Conservation (phyloP, 1,284 basidiomycete genomes). For the Cryptococcus sp. region DNA sequence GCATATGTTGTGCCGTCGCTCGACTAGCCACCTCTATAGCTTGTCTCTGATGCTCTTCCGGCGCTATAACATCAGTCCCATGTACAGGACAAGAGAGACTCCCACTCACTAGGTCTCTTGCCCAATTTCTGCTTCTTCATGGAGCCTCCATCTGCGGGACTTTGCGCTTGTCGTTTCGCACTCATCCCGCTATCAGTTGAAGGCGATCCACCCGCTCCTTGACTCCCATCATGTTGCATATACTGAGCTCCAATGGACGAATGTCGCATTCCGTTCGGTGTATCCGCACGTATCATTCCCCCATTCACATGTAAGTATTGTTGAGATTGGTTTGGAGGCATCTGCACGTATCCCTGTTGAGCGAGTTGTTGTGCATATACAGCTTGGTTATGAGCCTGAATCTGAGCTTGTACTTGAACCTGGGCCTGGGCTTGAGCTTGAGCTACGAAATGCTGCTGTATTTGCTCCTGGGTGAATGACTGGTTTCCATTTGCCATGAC, state of each 20-base stretch:
- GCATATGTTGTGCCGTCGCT: conserved; percentile 5
- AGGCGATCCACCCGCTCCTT: conserved; percentile 6
- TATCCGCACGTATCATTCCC: conserved; percentile 1
- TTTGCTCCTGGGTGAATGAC: neutral
- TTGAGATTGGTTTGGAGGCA: conserved; percentile 6
- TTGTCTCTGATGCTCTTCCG: conserved; percentile 23
- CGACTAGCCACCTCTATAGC: conserved; percentile 19
- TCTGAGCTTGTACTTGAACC: neutral
- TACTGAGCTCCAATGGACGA: neutral
- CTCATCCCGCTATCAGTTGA: conserved; percentile 2
- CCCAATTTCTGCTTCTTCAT: conserved; percentile 13
- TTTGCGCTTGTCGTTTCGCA: conserved; percentile 12
- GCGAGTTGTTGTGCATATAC: conserved; percentile 8
- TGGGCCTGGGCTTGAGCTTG: neutral
- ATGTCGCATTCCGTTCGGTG: neutral
- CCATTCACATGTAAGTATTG: conserved; percentile 3
- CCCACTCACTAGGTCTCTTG: conserved; percentile 14
- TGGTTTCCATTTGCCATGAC: neutral
- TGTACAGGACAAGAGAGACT: neutral
- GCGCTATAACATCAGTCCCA: conserved; percentile 7
- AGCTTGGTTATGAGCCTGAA: too few species aligned
- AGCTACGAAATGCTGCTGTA: neutral
- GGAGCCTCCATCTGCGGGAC: conserved; percentile 6
- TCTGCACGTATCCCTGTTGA: conserved; percentile 2
- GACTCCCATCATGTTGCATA: neutral